Evolutionary conservation across 1,284 basidiomycete species (phyloP).

Genomic region (Rhodotorula sp.): DNA sequence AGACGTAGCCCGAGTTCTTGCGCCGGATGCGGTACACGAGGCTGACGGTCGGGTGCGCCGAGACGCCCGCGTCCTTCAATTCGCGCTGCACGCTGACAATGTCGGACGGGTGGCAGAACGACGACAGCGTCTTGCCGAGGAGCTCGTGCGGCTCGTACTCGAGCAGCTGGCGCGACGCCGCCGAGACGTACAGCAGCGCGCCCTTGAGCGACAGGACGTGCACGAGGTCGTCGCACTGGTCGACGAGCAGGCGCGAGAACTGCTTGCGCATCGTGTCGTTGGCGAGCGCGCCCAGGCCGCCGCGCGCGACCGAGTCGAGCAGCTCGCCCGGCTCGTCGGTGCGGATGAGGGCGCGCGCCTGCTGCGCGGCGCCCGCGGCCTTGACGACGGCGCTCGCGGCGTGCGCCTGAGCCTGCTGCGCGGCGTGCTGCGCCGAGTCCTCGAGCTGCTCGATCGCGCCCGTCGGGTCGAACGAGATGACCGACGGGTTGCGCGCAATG

Average conservation of each 20-base stretch:
- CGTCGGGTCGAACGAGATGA: conserved; percentile 16
- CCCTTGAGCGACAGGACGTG: conserved; percentile 92
- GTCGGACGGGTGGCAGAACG: conserved; percentile 81
- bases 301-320: conserved; percentile 16
- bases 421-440: conserved; percentile 6
- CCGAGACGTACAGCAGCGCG: conserved; percentile 85
- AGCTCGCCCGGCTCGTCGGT: conserved; percentile 24
- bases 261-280: conserved; percentile 28
- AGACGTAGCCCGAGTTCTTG: conserved; percentile 69
- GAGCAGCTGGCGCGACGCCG: conserved; percentile 63
- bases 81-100: conserved; percentile 87
- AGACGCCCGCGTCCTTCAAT: conserved; percentile 68
- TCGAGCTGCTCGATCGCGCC: conserved; percentile 16
- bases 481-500: conserved; percentile 16
- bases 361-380: neutral
- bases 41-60: conserved; percentile 58
- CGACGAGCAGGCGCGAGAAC: conserved; percentile 38
- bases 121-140: conserved; percentile 72
- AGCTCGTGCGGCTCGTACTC: conserved; percentile 60
- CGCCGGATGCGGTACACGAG: conserved; percentile 74
- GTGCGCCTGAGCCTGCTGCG: conserved; percentile 4
- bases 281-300: conserved; percentile 16
- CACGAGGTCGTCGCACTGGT: conserved; percentile 62
- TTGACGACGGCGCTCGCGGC: neutral
- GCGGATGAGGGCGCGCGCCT: conserved; percentile 16